Base-by-base conservation (phyloP, 108 stramenopile genomes). In the Mediolabrus comicus region DNA sequence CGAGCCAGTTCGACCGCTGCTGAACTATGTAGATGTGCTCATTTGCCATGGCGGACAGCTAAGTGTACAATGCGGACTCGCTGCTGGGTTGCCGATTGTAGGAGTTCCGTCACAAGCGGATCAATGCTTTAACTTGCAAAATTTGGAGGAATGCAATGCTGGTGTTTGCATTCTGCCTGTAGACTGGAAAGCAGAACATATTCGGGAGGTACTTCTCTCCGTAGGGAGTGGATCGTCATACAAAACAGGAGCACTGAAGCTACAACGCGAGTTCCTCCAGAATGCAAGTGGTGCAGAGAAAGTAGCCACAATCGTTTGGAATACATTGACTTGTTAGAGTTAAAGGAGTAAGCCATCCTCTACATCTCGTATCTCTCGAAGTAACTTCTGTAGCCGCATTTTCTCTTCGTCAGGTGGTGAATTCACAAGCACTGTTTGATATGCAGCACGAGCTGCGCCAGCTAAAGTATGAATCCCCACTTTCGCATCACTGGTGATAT, bases 391-490 rank as follows among this genome's bases (percentile, higher is more conserved):
- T 10, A 91, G 53, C n/a, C 86, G 75, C 38, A 69, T 25, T 67
- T 80, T 84, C 54, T 87, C 86, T 16, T 87, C 87, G 3, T 73
- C 81, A 9, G 79, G 81, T 34, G 87, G 87, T 16, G 71, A 72
- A 67, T 91, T 91, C 13, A 91, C 90, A 71, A 88, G 22, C 2
- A 86, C 86, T 1, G 90, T 91, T 62, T 91, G 90, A 71, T 83
- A 91, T 10, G 90, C 90, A 35, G 90, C 84, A 19, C 90, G 77
- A 13, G 90, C 90, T 5, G 90, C 87, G 33, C 90, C 90, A 11
- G 84, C 90, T 62, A 91, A 69, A 24, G 83, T 84, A 74, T 91
- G 90, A 49, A 91, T 83, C 27, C 90, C 90, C 16, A 88, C 90
- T 59, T 88, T 88, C 22, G 90, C 90, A 82, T 91, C 90, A 5